These are phyloP conservation scores for Pholiota adiposa DNA, from an alignment of 1,284 basidiomycete genomes.

Conservation along the genomic window DNA sequence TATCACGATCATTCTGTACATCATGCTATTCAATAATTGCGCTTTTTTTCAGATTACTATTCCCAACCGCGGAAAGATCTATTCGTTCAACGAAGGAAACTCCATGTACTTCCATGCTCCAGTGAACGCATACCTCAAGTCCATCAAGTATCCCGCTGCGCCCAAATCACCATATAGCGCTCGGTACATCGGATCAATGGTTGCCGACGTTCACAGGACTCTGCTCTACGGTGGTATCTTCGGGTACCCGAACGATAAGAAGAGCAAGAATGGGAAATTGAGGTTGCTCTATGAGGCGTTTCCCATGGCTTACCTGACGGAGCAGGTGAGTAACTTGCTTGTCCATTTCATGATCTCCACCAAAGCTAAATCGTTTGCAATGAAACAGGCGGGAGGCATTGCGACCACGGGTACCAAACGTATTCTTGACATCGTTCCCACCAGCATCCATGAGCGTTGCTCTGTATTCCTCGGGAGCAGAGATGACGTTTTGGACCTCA, in stretches of 20 bases:
- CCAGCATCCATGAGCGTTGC: constrained; percentile 89
- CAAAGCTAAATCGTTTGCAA: background rate
- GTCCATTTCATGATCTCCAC: background rate
- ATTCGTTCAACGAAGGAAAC: constrained; percentile 99
- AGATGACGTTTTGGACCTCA: constrained; percentile 92
- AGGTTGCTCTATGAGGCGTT: constrained; percentile 97
- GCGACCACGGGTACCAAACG: constrained; percentile 94
- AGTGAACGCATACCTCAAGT: constrained; percentile 87
- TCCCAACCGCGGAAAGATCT: constrained; percentile 95
- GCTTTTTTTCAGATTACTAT: constrained; percentile 75
- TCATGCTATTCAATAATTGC: background rate
- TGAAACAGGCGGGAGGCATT: constrained; percentile 90
- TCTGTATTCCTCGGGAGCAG: constrained; percentile 94
- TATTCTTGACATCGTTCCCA: constrained; percentile 93
- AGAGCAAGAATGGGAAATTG: constrained; percentile 95
- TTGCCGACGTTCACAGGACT: constrained; percentile 96
- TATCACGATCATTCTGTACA: background rate
- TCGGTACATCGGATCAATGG: constrained; percentile 99
- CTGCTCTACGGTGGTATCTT: constrained; percentile 98
- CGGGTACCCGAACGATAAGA: constrained; percentile 98
- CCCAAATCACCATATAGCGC: constrained; percentile 87
- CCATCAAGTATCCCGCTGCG: constrained; percentile 87
- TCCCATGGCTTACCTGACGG: constrained; percentile 98
- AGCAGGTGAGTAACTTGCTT: constrained; percentile 67
- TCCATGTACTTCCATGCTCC: constrained; percentile 92